A percentile compares a stretch with the other conserved stretches of the same genome.
phyloP scores from a whole-genome alignment of 2,329 filamentous ascomycete species.

The Penicillium sp. region DNA sequence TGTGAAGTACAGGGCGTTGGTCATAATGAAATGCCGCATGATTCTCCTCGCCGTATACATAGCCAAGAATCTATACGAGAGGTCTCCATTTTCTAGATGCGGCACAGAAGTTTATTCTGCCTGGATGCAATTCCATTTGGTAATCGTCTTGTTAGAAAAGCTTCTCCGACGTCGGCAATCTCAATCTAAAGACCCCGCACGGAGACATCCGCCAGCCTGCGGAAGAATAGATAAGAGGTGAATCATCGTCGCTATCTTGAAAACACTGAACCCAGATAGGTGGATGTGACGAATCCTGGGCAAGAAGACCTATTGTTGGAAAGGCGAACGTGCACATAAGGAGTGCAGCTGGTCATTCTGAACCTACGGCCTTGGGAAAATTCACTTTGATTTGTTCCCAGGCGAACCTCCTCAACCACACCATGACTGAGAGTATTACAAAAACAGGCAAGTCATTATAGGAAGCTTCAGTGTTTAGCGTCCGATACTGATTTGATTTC shows the following conservation, averaged over 20 bases:
- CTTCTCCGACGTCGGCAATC: not conserved
- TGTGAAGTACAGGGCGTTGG: not conserved
- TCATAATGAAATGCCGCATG: not conserved
- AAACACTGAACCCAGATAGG: not conserved
- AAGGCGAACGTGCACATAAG: too few species aligned
- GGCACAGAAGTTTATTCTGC: not conserved
- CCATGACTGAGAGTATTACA: not conserved
- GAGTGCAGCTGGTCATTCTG: not conserved
- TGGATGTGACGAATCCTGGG: too few species aligned
- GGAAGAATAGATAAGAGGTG: not conserved
- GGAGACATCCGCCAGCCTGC: not conserved
- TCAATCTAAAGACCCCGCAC: not conserved
- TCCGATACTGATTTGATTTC: not conserved
- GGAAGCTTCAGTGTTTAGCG: too few species aligned
- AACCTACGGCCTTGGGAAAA: not conserved
- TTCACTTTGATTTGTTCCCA: not conserved
- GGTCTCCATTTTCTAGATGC: not conserved
- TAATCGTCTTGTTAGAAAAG: not conserved
- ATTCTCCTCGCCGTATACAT: not conserved
- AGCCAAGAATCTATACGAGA: not conserved
- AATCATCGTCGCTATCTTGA: too few species aligned
- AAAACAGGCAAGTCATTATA: not conserved
- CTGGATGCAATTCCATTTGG: not conserved
- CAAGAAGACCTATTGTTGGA: too few species aligned
- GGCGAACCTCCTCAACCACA: not conserved